Conservation (phyloP, 768 basidiomycete genomes). For the Nidularia pulvinata region DNA sequence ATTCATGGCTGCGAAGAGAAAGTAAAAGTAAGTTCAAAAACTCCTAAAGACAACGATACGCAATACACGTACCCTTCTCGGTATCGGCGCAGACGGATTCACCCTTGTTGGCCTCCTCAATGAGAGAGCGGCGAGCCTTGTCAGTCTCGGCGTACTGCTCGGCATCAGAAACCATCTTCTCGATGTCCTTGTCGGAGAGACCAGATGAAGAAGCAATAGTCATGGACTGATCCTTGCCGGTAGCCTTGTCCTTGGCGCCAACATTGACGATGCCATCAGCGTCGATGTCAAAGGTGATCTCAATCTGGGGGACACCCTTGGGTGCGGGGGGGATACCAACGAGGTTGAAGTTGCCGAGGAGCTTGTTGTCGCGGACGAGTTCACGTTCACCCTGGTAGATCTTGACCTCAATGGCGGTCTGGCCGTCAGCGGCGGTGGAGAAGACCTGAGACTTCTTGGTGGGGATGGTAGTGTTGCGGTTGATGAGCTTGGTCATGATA, state of each 20-base stretch:
- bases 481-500: conserved; percentile 99
- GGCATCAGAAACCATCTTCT: conserved; percentile 94
- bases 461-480: conserved; percentile 98
- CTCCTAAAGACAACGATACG: no score
- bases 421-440: conserved; percentile 98
- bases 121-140: conserved; percentile 83
- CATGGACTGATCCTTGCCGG: conserved; percentile 90
- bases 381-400: conserved; percentile 99
- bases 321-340: conserved; percentile 93
- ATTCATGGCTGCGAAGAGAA: conserved; percentile 64
- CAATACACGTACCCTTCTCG: conserved; percentile 73
- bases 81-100: conserved; percentile 94
- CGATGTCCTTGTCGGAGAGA: conserved; percentile 94
- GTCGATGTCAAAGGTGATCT: conserved; percentile 96
- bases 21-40: no score
- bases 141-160: conserved; percentile 95
- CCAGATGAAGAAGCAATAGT: conserved; percentile 98
- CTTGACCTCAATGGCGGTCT: conserved; percentile 99
- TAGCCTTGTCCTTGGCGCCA: conserved; percentile 93
- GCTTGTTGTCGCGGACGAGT: conserved; percentile 97
- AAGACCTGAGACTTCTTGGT: conserved; percentile 99
- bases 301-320: conserved; percentile 83
- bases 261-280: conserved; percentile 99
- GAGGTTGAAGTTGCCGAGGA: conserved; percentile 99
- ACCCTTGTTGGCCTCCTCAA: conserved; percentile 97